A percentile compares a stretch with the other conserved stretches of the same genome.
Evolutionary conservation across 345 rosid species (phyloP).

Genomic region (Erysimum cheiranthoides): DNA sequence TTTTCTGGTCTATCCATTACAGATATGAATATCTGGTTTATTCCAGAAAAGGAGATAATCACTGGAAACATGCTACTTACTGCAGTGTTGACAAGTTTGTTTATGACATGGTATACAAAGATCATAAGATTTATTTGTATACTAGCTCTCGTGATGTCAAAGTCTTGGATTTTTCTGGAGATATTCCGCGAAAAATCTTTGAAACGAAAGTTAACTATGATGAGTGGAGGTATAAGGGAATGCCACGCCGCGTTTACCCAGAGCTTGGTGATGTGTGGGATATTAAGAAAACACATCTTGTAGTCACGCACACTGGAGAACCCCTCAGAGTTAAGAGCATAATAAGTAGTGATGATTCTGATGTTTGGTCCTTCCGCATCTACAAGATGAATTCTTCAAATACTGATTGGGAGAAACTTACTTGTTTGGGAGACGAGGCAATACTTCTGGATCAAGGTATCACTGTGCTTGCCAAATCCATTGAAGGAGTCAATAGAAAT

Average conservation of each 20-base stretch:
- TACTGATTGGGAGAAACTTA: not conserved
- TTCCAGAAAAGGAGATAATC: not conserved
- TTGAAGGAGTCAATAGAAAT: not conserved
- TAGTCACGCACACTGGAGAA: not conserved
- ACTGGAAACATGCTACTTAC: not conserved
- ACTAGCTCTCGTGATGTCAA: not conserved
- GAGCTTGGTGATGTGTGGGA: not conserved
- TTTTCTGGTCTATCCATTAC: not conserved
- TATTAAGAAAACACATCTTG: not conserved
- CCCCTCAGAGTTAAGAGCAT: not conserved
- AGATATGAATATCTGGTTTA: not conserved
- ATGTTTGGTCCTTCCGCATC: not conserved
- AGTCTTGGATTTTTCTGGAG: conserved; percentile 9
- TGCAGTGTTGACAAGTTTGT: not conserved
- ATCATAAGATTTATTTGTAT: conserved; percentile 8
- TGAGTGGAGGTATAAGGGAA: not conserved
- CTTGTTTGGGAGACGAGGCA: conserved; percentile 5
- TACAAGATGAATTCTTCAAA: conserved; percentile 2
- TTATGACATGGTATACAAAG: conserved; percentile 1
- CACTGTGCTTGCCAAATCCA: not conserved
- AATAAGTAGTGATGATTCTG: not conserved
- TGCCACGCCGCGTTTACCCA: not conserved
- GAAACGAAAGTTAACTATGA: not conserved
- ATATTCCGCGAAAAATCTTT: not conserved
- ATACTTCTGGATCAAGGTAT: conserved; percentile 15